Evolutionary conservation across 352 stramenopile genomes (phyloP), one percentile per base, ranked within the genome.

Genomic region (Thraustotheca clavata): DNA sequence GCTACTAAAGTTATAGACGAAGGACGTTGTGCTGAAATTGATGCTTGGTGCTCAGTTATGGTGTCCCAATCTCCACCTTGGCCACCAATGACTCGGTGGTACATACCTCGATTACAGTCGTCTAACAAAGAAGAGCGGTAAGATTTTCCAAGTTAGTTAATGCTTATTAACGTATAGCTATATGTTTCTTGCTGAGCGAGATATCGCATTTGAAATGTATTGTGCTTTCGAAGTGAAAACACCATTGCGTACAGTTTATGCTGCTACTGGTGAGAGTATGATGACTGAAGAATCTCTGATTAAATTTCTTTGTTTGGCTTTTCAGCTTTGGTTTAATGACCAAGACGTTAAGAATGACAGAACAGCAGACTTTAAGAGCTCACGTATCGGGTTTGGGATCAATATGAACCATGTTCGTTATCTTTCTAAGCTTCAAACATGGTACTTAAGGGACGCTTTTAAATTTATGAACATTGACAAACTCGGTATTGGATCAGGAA

Each of bases 1-100:
- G 9, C n/a, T 3, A 31, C 31, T 40, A 48, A 48, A 18, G 14
- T n/a, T 2, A 24, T 62, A 2, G 54, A 62, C 4, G 54, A 62
- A 49, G 9, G 35, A 26, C 54, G 54, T 35, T 62, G 54, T n/a
- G 54, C 54, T 26, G 27, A 62, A 41, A 34, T 62, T 16, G 54
- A 62, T 26, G 54, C 32, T 5, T 33, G n/a, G 1, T 47, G 33
- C 33, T 20, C 14, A 20, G 9, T 49, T 6, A 14, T 62, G 18
- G 54, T 27, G 1, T 50, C 41, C 50, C 7, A 5, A 9, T 22
- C 7, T 20, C 14, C 50, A 29, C 29, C 4, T 1, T 39, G 29
- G 27, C 32, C 54, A 3, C 22, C 38, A 4, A 11, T n/a, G 1
- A 4, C 18, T 49, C 54, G 54, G 24, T 62, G 54, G 54, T 62